Conservation (phyloP, 352 stramenopile genomes). For the Phytophthora capsici region DNA sequence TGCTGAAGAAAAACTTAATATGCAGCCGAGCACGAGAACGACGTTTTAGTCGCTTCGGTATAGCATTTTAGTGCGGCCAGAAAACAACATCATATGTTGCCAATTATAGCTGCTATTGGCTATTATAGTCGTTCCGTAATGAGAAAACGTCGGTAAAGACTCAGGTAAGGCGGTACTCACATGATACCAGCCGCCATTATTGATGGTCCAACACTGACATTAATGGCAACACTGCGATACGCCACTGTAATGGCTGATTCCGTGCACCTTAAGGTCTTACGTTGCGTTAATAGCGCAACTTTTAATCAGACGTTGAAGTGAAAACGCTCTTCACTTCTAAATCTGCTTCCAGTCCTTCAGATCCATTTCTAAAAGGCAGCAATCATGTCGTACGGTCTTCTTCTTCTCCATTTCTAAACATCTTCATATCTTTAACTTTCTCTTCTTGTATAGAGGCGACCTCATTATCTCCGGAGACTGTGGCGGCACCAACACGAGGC, state of each 20-base stretch:
- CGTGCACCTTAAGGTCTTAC: background rate
- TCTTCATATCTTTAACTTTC: background rate
- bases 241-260: conserved; percentile 5
- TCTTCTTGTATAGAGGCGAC: conserved; percentile 49
- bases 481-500: conserved; percentile 96
- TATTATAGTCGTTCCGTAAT: too few relatives aligned
- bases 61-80: too few relatives aligned
- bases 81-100: too few relatives aligned
- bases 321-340: background rate
- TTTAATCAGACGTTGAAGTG: background rate
- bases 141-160: too few relatives aligned
- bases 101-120: too few relatives aligned
- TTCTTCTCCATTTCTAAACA: background rate
- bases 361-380: background rate
- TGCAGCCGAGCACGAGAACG: too few relatives aligned
- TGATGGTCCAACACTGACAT: background rate
- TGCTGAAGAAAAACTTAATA: too few relatives aligned
- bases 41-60: too few relatives aligned
- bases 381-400: conserved; percentile 20
- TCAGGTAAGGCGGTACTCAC: too few relatives aligned
- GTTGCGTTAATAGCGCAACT: background rate
- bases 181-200: too few relatives aligned
- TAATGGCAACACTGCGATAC: conserved; percentile 8
- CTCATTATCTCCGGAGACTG: conserved; percentile 94
- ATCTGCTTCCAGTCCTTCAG: background rate